Evolutionary conservation across 176 grass and related monocot genomes (phyloP), one percentile per base, ranked within the genome.

Genomic region (Aegilops umbellulata): DNA sequence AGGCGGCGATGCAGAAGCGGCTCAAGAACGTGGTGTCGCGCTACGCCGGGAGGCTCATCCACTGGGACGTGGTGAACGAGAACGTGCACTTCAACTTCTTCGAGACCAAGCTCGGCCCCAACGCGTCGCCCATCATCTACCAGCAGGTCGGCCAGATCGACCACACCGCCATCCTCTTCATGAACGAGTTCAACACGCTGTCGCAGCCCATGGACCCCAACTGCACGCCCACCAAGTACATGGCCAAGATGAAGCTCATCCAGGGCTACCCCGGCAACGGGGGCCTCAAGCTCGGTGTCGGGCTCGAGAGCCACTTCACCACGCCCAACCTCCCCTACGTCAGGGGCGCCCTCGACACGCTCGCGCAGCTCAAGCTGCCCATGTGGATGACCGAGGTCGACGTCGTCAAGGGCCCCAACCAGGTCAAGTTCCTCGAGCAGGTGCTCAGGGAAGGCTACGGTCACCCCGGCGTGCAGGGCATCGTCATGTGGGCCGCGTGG

Each of bases 321-420:
- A 55, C 15, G 11, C 93, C 93, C 1, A 85, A 95, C 61, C 80
- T 95, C 69, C 68, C 93, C 1, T 90, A 88, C 60, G 65, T 90
- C 69, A 86, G 90, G 68, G 60, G 88, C 2, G 63, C 90, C 36
- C 44, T 95, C 30, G 88, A 95, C 68, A 88, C 39, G 22, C 80
- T 95, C 38, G 86, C 88, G 31, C 58, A n/a, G 27, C 78, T 86
- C 29, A 86, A 90, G 2, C 41, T 88, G 8, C 86, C 93, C 42
- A 92, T 95, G 74, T 95, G 93, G 93, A 88, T 95, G 32, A 95
- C 93, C 13, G 93, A 95, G 82, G 83, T 92, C n/a, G 93, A 95
- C 42, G 80, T 88, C 32, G 25, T 25, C 27, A 63, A 90, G 58
- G 82, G 82, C 13, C 15, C 68, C 16, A 76, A 79, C 47, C 76